Conservation (phyloP, 441 rosid species). For the Isatis lusitanica region DNA sequence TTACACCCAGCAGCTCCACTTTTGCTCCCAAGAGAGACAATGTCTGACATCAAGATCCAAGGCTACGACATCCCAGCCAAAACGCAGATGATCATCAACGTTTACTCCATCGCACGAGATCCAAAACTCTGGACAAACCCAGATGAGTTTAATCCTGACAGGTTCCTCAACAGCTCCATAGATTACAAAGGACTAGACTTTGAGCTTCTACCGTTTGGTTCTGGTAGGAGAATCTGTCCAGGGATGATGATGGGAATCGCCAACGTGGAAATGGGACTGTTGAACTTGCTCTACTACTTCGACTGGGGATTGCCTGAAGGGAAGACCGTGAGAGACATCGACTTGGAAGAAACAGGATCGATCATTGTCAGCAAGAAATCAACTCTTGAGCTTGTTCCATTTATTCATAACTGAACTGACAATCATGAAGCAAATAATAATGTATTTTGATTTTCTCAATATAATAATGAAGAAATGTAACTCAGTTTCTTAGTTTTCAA, state of each 20-base stretch:
- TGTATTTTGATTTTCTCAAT: not conserved
- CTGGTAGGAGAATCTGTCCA: conserved; percentile 36
- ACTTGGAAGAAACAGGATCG: conserved; percentile 28
- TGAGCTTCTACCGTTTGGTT: conserved; percentile 33
- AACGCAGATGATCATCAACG: not conserved
- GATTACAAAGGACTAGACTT: conserved; percentile 20
- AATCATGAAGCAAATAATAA: not conserved
- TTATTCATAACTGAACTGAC: not conserved
- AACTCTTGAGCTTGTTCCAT: conserved; percentile 9
- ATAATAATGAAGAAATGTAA: not conserved
- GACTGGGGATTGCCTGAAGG: conserved; percentile 44
- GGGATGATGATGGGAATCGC: conserved; percentile 18
- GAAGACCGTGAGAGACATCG: conserved; percentile 19
- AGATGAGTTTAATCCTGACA: not conserved
- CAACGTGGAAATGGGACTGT: conserved; percentile 12
- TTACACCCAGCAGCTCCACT: conserved; percentile 11
- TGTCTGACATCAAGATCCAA: conserved; percentile 11
- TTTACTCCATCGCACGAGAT: conserved; percentile 1
- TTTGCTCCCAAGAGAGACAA: conserved; percentile 1
- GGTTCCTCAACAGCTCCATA: not conserved
- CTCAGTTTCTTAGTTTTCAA: not conserved
- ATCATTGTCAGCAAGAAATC: conserved; percentile 14
- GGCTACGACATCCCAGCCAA: not conserved
- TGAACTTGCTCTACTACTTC: conserved; percentile 32
- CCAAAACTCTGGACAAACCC: conserved; percentile 5